phyloP scores from a whole-genome alignment of 768 basidiomycete species.

The Boletus pseudopeckii region DNA sequence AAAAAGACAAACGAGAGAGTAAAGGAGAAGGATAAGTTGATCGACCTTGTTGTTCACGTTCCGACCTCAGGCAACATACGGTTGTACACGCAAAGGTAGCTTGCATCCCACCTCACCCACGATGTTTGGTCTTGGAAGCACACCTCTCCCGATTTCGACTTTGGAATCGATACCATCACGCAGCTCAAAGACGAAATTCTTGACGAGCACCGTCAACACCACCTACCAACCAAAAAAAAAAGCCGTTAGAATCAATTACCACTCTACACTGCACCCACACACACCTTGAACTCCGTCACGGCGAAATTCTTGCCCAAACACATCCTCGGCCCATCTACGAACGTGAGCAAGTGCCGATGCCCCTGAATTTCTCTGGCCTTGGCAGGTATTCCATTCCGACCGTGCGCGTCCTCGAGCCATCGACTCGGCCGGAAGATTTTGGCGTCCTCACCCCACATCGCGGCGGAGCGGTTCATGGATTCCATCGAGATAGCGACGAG shows the following conservation, averaged over 20 bases:
- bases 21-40: too few relatives aligned
- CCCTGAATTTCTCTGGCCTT: slow-evolving; percentile 43
- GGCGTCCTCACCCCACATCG: slow-evolving; percentile 60
- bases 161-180: slow-evolving; percentile 36
- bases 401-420: slow-evolving; percentile 44
- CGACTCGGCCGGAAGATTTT: slow-evolving; percentile 58
- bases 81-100: slow-evolving; percentile 25
- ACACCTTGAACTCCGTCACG: slow-evolving; percentile 34
- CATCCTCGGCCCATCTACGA: slow-evolving; percentile 45
- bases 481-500: slow-evolving; percentile 41
- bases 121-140: slow-evolving; percentile 10
- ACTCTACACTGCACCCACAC: background rate
- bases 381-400: slow-evolving; percentile 17
- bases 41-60: too few relatives aligned
- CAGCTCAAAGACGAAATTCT: slow-evolving; percentile 35
- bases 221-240: slow-evolving; percentile 21
- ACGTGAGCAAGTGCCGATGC: slow-evolving; percentile 48
- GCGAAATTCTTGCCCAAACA: slow-evolving; percentile 52
- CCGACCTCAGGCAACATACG: background rate
- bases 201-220: slow-evolving; percentile 40
- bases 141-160: slow-evolving; percentile 8
- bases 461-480: slow-evolving; percentile 47
- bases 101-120: slow-evolving; percentile 22
- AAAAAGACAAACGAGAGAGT: too few relatives aligned
- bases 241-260: background rate